Evolutionary conservation across 345 rosid species (phyloP).

Genomic region (Populus alba): DNA sequence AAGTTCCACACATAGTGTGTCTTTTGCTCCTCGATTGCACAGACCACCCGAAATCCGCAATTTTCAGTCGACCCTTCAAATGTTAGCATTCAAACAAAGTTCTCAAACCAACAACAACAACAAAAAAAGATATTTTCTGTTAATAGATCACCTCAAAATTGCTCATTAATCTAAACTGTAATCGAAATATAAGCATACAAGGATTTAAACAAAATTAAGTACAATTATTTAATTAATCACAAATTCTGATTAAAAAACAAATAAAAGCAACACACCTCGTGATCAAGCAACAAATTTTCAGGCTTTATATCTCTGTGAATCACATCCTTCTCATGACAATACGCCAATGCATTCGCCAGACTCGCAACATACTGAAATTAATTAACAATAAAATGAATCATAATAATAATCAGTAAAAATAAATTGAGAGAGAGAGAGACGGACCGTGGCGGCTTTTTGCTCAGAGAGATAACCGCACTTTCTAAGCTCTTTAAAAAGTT

Average conservation of each 20-base stretch:
- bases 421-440: not conserved
- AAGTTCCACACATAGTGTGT: constrained; percentile 92
- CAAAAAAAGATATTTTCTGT: too few relatives aligned
- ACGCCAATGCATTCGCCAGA: constrained; percentile 77
- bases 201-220: not conserved
- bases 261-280: constrained; percentile 50
- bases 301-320: constrained; percentile 98
- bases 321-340: constrained; percentile 87
- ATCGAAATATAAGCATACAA: too few relatives aligned
- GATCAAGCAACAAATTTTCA: constrained; percentile 92
- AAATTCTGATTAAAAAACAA: not conserved
- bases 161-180: too few relatives aligned
- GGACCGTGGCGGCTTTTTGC: constrained; percentile 80
- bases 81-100: not conserved
- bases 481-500: constrained; percentile 68
- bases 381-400: not conserved
- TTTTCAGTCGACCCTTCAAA: constrained; percentile 77
- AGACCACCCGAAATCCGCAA: constrained; percentile 97
- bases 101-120: not conserved
- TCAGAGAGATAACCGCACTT: constrained; percentile 61
- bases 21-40: constrained; percentile 94
- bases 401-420: not conserved
- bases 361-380: constrained; percentile 77
- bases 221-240: not conserved
- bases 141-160: too few relatives aligned